Base-by-base conservation (phyloP, 1,284 basidiomycete species). In the Schizophyllum commune region DNA sequence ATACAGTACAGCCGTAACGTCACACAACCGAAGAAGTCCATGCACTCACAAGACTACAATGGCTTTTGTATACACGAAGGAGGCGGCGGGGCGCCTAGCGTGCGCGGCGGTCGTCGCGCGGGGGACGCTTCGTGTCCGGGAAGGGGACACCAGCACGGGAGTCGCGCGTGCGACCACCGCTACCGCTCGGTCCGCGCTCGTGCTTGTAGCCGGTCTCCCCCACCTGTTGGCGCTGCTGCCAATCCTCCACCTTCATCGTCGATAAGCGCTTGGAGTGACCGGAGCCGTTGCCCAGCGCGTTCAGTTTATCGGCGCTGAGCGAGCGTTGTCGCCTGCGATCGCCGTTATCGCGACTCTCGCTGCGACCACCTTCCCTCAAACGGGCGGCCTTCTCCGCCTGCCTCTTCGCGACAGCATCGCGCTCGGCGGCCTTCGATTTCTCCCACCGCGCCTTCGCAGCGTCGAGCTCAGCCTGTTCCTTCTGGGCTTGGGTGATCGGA, bases 181-280 rank as follows among this genome's bases (percentile, higher is more conserved):
- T 47, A 17, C 39, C 39, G 39, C 39, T 47, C 13, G 39, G 39
- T 3, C 39, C 39, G 39, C 39, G 39, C 39, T 47, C 39, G 8
- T 47, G 39, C 13, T 17, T 47, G 39, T 11, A 11, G 39, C 39
- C 68, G 60, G 67, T 58, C 60, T 79, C 79, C 52, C 73, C 74
- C 56, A 83, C 81, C 60, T 83, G 77, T 69, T 91, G 89, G 68
- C 84, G 80, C 64, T 81, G 81, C 71, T 89, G 86, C 89, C 90
- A 92, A 68, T 91, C 89, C 70, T 91, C 88, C 39, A 92, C 90
- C 71, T 91, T 90, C 77, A 90, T 72, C 69, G 79, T 83, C 55
- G 89, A 91, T 71, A 85, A 70, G 56, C 87, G 82, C 68, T 82
- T 84, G 57, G 86, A 83, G 39, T 11, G 9, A 17, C 39, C 17